These are phyloP conservation scores for Gnomoniopsis sp. DNA, from an alignment of 2,329 filamentous ascomycete genomes.

Conservation along the genomic window DNA sequence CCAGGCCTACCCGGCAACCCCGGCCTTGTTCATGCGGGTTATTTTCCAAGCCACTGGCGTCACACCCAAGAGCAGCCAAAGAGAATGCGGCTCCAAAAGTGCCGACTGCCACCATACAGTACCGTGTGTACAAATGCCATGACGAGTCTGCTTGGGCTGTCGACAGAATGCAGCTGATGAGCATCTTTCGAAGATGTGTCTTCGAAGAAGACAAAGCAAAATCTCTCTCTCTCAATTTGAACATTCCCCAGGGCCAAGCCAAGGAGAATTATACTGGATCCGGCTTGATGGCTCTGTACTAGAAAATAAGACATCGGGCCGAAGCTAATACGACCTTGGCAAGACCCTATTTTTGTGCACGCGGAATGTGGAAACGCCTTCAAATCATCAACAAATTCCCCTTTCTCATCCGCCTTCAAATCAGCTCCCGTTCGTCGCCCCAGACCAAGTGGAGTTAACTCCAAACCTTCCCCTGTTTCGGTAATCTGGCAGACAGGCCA, in stretches of 20 bases:
- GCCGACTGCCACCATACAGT: not conserved
- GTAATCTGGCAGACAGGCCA: slow-evolving; percentile 1
- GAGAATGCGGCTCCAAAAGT: not conserved
- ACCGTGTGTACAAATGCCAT: not conserved
- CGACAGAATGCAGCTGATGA: too few relatives aligned
- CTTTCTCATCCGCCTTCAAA: not conserved
- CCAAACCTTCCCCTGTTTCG: slow-evolving; percentile 9
- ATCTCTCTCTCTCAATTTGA: too few relatives aligned
- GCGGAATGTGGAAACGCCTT: not conserved
- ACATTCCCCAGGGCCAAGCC: too few relatives aligned
- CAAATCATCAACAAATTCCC: not conserved
- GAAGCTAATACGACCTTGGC: not conserved
- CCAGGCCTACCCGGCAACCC: not conserved
- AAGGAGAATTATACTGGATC: not conserved
- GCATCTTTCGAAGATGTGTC: too few relatives aligned
- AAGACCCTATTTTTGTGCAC: not conserved
- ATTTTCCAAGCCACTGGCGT: not conserved
- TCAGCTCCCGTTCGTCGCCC: not conserved
- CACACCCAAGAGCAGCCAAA: not conserved
- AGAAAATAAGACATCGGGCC: not conserved
- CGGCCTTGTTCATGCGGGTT: not conserved
- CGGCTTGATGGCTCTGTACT: not conserved
- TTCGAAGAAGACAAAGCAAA: too few relatives aligned
- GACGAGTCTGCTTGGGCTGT: too few relatives aligned
- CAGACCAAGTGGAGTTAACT: not conserved